Evolutionary conservation across 2,329 filamentous ascomycete genomes (phyloP).

Genomic region (Davidsoniella eucalypti): DNA sequence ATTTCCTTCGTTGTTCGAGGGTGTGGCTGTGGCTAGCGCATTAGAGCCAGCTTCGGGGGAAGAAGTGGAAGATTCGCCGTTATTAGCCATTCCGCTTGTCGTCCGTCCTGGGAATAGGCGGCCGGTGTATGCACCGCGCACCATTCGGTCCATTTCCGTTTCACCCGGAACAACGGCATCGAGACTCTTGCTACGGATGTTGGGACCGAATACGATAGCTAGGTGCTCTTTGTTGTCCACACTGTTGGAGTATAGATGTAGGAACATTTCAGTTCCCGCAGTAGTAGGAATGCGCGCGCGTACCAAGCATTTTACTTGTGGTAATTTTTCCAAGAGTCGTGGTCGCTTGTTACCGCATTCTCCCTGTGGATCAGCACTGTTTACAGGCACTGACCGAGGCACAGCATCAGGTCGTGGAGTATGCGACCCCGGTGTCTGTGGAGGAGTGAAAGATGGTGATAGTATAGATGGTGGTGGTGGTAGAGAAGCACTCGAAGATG

Average conservation of each 20-base stretch:
- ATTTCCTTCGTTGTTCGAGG: neutral
- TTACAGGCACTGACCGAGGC: conserved; percentile 40
- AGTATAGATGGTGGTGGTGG: conserved; percentile 52
- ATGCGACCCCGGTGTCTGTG: conserved; percentile 42
- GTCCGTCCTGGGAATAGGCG: conserved; percentile 72
- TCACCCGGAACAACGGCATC: conserved; percentile 59
- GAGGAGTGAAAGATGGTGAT: conserved; percentile 71
- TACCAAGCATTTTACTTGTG: conserved; percentile 82
- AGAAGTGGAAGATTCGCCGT: neutral
- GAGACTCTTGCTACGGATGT: conserved; percentile 58
- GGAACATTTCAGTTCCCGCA: conserved; percentile 84
- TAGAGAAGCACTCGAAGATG: conserved; percentile 10
- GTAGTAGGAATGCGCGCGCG: conserved; percentile 90
- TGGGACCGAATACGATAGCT: conserved; percentile 85
- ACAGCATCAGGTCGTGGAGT: conserved; percentile 29
- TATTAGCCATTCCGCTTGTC: conserved; percentile 45
- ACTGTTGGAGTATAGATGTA: conserved; percentile 87
- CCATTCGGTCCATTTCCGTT: conserved; percentile 82
- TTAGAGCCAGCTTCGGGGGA: neutral
- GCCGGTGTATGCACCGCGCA: conserved; percentile 81
- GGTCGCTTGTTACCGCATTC: conserved; percentile 50
- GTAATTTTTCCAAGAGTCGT: conserved; percentile 57
- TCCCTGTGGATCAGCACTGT: conserved; percentile 39
- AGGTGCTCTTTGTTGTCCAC: conserved; percentile 91
- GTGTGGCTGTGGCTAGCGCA: conserved; percentile 11